Percentiles rank a stretch among this genome's conserved stretches.
Evolutionary conservation across 2,329 filamentous ascomycete genomes (phyloP).

Genomic region (Stagonosporopsis cucurbitacearum): DNA sequence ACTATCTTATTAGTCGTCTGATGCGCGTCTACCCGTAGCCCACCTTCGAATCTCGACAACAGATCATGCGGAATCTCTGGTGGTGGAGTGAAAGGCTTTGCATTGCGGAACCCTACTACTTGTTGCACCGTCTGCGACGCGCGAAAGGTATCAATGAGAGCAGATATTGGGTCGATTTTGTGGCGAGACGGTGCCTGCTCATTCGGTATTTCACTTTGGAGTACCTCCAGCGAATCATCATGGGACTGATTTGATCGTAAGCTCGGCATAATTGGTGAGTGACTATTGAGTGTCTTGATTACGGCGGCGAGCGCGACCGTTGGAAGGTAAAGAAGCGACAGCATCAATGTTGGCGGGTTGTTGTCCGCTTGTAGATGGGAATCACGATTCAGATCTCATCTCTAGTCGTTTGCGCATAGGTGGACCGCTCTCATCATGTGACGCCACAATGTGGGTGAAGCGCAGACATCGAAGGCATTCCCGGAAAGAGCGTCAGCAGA

Average conservation of each 20-base stretch:
- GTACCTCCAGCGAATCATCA: not conserved
- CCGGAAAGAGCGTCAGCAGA: not conserved
- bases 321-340: not conserved
- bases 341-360: not conserved
- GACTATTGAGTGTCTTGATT: not conserved
- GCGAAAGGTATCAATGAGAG: constrained; percentile 7
- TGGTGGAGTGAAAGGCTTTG: constrained; percentile 18
- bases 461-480: not conserved
- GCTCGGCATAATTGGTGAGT: not conserved
- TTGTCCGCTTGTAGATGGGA: too few relatives aligned
- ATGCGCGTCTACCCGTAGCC: not conserved
- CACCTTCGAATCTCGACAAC: constrained; percentile 1
- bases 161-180: constrained; percentile 1
- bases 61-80: not conserved
- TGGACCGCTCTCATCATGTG: not conserved
- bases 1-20: not conserved
- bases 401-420: not conserved
- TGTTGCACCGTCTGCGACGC: constrained; percentile 21
- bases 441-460: constrained; percentile 7
- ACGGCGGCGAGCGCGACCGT: not conserved
- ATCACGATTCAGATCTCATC: not conserved
- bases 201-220: constrained; percentile 1
- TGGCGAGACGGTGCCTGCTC: constrained; percentile 4
- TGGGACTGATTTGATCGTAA: not conserved
- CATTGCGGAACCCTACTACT: constrained; percentile 15